Evolutionary conservation across 495 filamentous ascomycete species (phyloP).

Genomic region (Penicillium alfredii): DNA sequence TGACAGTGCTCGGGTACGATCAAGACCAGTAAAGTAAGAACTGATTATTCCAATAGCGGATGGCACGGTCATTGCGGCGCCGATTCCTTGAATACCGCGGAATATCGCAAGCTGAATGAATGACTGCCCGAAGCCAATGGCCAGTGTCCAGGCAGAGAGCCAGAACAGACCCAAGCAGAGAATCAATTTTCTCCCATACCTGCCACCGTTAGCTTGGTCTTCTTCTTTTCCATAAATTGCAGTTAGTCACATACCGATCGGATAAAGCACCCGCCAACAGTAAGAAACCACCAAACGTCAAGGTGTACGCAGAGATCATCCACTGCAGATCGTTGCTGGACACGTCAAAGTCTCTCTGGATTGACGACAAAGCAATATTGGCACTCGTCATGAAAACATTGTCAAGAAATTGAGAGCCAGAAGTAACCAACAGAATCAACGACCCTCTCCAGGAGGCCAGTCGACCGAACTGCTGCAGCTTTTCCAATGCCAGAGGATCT

Average conservation of each 20-base stretch:
- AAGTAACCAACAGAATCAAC: slow-evolving; percentile 33
- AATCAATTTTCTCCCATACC: slow-evolving; percentile 31
- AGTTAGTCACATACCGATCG: slow-evolving; percentile 23
- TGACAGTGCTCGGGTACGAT: slow-evolving; percentile 29
- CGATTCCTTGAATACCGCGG: slow-evolving; percentile 34
- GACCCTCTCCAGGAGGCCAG: slow-evolving; percentile 3
- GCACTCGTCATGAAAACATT: slow-evolving; percentile 39
- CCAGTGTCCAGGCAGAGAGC: slow-evolving; percentile 32
- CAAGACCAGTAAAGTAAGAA: slow-evolving; percentile 32
- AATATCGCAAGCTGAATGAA: slow-evolving; percentile 34
- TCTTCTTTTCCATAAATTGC: not conserved
- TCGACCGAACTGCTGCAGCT: slow-evolving; percentile 7
- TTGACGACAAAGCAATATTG: slow-evolving; percentile 32
- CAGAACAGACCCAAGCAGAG: slow-evolving; percentile 30
- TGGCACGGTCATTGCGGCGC: slow-evolving; percentile 32
- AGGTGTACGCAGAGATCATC: slow-evolving; percentile 37
- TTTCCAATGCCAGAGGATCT: slow-evolving; percentile 17
- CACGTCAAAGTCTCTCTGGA: slow-evolving; percentile 31
- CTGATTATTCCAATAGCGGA: slow-evolving; percentile 37
- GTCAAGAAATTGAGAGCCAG: slow-evolving; percentile 34
- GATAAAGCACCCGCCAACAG: slow-evolving; percentile 30
- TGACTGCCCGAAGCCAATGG: slow-evolving; percentile 31
- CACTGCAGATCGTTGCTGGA: slow-evolving; percentile 32
- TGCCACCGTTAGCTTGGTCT: slow-evolving; percentile 9
- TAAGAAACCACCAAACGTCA: slow-evolving; percentile 34